Base-by-base conservation (phyloP, 495 filamentous ascomycete species). In the Talaromyces liani region DNA sequence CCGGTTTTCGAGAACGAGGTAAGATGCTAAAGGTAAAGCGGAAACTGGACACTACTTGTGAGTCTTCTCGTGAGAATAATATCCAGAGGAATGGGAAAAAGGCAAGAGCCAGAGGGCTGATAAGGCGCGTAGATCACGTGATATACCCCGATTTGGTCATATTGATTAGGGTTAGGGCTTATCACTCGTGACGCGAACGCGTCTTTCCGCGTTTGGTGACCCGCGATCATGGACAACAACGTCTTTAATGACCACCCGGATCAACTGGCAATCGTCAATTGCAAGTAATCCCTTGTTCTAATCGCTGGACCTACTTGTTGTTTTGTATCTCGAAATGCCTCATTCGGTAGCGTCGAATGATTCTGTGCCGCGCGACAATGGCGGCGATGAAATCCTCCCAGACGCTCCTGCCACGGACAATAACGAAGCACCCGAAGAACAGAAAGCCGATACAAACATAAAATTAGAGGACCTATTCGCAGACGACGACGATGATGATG, bases 401-500 rank as follows among this genome's bases (percentile, higher is more conserved):
- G 78, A 80, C 66, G 78, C 77, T 12, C 73, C 77, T 16, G 65
- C 63, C 14, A 65, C 63, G 9, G 49, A 63, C 12, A 63, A 66
- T 24, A 71, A 67, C 60, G 59, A 64, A 10, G 63, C 69, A 5
- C 64, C 72, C 25, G 63, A 69, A 22, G 56, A 51, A n/a, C 65
- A 67, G 18, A 70, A 47, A 75, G 78, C 63, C 69, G 66, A 60
- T 64, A 66, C 36, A 65, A 75, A 83, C n/a, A 79, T 89, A 20
- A 91, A 89, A 51, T 73, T 97, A 20, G 92, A 95, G 58, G 88
- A 93, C 39, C 72, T 96, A 36, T 94, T 96, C 67, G 85, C 86
- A 56, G 53, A 56, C 8, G 89, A 88, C 61, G 53, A 56, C 6
- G 89, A 88, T 62, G 84, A 87, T 33, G 88, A 91, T 56, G 89